Base-by-base conservation (phyloP, 2,329 filamentous ascomycete genomes). In the Rhexocercosporidium sp. region DNA sequence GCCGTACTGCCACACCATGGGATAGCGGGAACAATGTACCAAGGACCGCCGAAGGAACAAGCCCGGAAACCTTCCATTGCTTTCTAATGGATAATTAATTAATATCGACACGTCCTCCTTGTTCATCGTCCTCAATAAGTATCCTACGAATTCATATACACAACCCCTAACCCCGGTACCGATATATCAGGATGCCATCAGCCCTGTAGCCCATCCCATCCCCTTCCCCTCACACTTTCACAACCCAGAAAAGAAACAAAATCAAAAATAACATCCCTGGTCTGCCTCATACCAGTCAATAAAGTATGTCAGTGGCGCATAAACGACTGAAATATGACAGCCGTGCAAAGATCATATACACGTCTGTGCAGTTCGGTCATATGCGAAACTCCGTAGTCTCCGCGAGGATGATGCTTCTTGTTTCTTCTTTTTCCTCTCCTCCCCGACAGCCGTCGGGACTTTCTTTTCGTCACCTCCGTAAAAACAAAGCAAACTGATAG, bases 341-440 rank as follows among this genome's bases (percentile, higher is more conserved):
- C 37, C 22, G 41, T 1, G 39, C 39, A 47, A 27, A 31, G 25
- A 47, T 60, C 41, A 9, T 3, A 27, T 31, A 31, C 31, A 12
- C n/a, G 39, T 60, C 57, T 46, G 57, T 60, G 57, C 39, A 27
- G 20, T 14, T 3, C 18, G 57, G 27, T 60, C 39, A 47, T 46
- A 16, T 46, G 2, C 57, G 57, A 60, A n/a, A n/a, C n/a, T n/a
- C n/a, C n/a, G 57, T 22, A 37, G 34, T 2, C 2, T 37, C 34
- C 34, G 3, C 56, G 56, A 60, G 57, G 39, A 60, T 60, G 39
- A 47, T 60, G 39, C 39, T 57, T 62, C 29, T 7, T 62, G 11
- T 47, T 47, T 9, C 20, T 47, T 12, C 16, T 44, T 20, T 44
- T 44, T 12, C n/a, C 4, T 18, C 18, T 20, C 41, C n/a, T n/a